Conservation (phyloP, 1,139 yeast genomes). For the Yamadazyma dendronema region DNA sequence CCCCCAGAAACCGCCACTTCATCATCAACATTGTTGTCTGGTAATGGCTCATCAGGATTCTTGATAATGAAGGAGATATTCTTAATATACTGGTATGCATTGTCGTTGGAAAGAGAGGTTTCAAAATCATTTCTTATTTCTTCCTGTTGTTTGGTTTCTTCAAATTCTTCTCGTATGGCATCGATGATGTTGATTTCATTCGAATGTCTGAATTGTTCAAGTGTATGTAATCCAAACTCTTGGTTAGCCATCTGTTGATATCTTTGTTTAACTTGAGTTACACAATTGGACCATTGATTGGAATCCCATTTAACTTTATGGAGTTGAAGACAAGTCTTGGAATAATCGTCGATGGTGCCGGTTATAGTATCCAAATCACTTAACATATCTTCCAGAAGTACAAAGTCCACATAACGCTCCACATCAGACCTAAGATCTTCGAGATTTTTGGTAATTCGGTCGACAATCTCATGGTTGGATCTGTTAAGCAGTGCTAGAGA, state of each 20-base stretch:
- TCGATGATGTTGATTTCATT: conserved; percentile 11
- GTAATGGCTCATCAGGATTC: conserved; percentile 43
- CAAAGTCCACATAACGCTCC: conserved; percentile 11
- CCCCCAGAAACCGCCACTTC: conserved; percentile 62
- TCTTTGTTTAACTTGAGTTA: conserved; percentile 2
- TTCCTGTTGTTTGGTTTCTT: conserved; percentile 4
- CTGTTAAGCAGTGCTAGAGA: neutral
- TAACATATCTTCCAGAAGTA: conserved; percentile 10
- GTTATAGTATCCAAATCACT: conserved; percentile 5
- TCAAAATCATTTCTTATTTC: conserved; percentile 9
- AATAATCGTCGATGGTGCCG: conserved; percentile 4
- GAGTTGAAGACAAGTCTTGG: conserved; percentile 2
- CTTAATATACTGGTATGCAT: conserved; percentile 23
- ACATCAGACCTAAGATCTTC: conserved; percentile 8
- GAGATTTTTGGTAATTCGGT: neutral
- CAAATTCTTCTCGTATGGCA: conserved; percentile 7
- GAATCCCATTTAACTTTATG: conserved; percentile 3
- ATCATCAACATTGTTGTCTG: conserved; percentile 43
- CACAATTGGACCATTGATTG: conserved; percentile 10
- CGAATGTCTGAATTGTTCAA: conserved; percentile 17
- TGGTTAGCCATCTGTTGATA: conserved; percentile 13
- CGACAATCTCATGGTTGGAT: neutral
- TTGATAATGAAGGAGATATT: conserved; percentile 28
- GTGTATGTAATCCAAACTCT: conserved; percentile 21
- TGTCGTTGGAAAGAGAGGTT: conserved; percentile 6